These are phyloP conservation scores for Hymenoscyphus fructigenus DNA, from an alignment of 2,329 filamentous ascomycete species.

Conservation along the genomic window DNA sequence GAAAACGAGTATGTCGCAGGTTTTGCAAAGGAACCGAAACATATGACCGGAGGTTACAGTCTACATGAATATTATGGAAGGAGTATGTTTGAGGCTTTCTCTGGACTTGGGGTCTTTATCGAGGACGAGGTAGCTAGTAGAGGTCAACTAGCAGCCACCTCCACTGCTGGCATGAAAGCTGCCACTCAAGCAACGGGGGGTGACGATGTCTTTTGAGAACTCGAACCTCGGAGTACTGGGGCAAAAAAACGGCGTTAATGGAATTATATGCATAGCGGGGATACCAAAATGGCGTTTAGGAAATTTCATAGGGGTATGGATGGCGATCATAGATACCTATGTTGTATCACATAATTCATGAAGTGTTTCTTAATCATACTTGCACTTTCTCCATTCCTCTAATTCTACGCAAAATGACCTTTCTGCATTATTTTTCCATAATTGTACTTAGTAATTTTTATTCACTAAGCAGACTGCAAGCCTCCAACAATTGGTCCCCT, in stretches of 20 bases:
- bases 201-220: constrained; percentile 45
- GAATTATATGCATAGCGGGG: not conserved
- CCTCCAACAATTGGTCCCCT: no score
- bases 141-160: constrained; percentile 30
- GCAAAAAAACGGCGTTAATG: not conserved
- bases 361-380: not conserved
- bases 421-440: no score
- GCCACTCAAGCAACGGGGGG: constrained; percentile 44
- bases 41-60: constrained; percentile 79
- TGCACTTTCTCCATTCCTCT: no score
- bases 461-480: no score
- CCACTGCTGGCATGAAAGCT: constrained; percentile 39
- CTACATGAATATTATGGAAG: constrained; percentile 78
- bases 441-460: no score
- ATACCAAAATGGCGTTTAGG: not conserved
- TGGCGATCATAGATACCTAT: not conserved
- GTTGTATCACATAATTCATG: not conserved
- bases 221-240: not conserved
- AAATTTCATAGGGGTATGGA: not conserved
- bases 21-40: constrained; percentile 61
- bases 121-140: constrained; percentile 58
- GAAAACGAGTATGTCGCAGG: constrained; percentile 71
- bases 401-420: no score
- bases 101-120: constrained; percentile 83
- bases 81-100: constrained; percentile 84